Evolutionary conservation across 2,329 filamentous ascomycete species (phyloP), one percentile per base, ranked within the genome.

Genomic region (Ophiostoma montium): DNA sequence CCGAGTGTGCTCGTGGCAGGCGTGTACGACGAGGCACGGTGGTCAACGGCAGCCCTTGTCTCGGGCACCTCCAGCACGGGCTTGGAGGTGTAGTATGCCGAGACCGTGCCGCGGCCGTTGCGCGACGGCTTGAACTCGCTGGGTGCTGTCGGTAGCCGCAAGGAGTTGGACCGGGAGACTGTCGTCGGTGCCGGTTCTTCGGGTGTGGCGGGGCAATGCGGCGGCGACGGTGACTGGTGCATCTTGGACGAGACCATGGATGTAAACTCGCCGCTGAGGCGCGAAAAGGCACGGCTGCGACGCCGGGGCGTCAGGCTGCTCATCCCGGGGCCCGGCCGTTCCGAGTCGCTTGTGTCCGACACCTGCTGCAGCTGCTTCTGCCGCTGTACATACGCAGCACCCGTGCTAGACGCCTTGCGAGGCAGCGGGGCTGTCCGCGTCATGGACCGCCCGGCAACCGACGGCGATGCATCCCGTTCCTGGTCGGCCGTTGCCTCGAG

Each of bases 331-430:
- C 46, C 13, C 35, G 45, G 49, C 56, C 39, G 18, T 21, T 57
- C 47, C 42, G 51, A 45, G 45, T 54, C 47, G 57, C 56, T 56
- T 48, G 52, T 53, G 45, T 57, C 57, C 5, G 55, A 55, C 41
- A 52, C 36, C 41, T 60, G 55, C 31, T 60, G 55, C 30, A 54
- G 50, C 44, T 58, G 54, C 33, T 60, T 59, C n/a, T 61, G 62
- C 21, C 62, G 62, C 49, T 70, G 66, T 60, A 72, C 65, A 47
- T 69, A 72, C 5, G 68, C 67, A 1, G 67, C 66, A 0, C 71
- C 71, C 0, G 67, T 68, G 38, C 70, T 74, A 3, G 68, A 66
- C 2, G 69, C 63, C 21, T 70, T 63, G 31, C 63, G 65, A 21
- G 68, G 67, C 10, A 62, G 16, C 0, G 53, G 32, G 21, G 55